phyloP scores from a whole-genome alignment of 495 filamentous ascomycete genomes.

The Lasiosphaeriaceae sp. region DNA sequence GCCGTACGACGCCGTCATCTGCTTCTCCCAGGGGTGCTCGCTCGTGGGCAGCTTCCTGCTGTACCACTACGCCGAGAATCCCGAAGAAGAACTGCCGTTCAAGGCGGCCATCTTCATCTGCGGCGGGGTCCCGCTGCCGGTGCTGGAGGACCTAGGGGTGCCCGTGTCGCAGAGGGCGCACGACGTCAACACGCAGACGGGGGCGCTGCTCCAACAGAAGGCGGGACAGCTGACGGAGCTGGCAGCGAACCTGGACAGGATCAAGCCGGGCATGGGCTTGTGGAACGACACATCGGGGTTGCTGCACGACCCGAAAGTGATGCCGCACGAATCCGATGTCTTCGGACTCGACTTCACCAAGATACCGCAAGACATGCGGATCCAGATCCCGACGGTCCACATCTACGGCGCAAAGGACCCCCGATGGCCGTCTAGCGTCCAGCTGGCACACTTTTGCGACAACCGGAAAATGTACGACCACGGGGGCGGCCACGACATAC shows the following conservation, averaged over 20 bases:
- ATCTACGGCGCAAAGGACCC: conserved; percentile 58
- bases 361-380: conserved; percentile 35
- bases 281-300: conserved; percentile 28
- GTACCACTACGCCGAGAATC: conserved; percentile 32
- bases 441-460: conserved; percentile 54
- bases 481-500: conserved; percentile 51
- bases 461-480: conserved; percentile 50
- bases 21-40: conserved; percentile 58
- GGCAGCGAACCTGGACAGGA: conserved; percentile 24
- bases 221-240: conserved; percentile 27
- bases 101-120: conserved; percentile 58
- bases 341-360: conserved; percentile 51
- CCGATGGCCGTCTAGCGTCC: conserved; percentile 49
- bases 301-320: conserved; percentile 26
- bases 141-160: conserved; percentile 51
- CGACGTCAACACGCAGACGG: conserved; percentile 32
- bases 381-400: conserved; percentile 60
- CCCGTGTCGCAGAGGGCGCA: conserved; percentile 40
- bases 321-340: conserved; percentile 28
- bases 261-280: conserved; percentile 20
- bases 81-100: conserved; percentile 44
- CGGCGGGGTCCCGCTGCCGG: conserved; percentile 45
- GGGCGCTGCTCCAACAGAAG: conserved; percentile 22
- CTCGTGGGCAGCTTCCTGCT: conserved; percentile 46
- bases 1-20: conserved; percentile 58